Conservation (phyloP, 768 basidiomycete genomes). For the Xerocomellus chrysenteron region DNA sequence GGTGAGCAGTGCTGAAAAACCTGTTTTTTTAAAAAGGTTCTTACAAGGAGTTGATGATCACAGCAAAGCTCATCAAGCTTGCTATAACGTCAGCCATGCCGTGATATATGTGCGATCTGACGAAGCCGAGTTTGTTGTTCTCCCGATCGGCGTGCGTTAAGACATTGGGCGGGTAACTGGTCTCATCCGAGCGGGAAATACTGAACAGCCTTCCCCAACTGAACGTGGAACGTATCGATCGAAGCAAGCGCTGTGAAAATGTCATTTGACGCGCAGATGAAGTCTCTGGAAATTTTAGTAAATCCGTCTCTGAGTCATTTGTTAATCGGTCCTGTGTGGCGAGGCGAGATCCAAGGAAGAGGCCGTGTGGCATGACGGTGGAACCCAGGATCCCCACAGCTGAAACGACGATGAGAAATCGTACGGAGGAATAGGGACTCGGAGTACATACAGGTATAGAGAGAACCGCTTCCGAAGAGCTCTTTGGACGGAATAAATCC, state of each 20-base stretch:
- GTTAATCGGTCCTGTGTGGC: conserved; percentile 77
- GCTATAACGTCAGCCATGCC: conserved; percentile 63
- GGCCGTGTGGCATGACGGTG: conserved; percentile 90
- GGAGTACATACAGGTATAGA: conserved; percentile 61
- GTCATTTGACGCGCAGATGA: conserved; percentile 15
- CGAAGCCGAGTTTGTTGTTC: conserved; percentile 55
- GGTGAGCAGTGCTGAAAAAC: background rate
- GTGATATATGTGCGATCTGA: conserved; percentile 64
- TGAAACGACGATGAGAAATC: conserved; percentile 26
- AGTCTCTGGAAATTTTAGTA: conserved; percentile 12
- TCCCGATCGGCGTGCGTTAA: conserved; percentile 52
- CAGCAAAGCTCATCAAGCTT: conserved; percentile 79
- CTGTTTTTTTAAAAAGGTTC: conserved; percentile 19
- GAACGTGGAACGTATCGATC: conserved; percentile 7
- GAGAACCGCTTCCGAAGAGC: conserved; percentile 51
- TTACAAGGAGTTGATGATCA: conserved; percentile 83
- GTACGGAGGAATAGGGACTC: conserved; percentile 4
- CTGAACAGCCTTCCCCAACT: conserved; percentile 22
- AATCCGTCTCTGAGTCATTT: conserved; percentile 20
- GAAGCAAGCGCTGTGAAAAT: conserved; percentile 19
- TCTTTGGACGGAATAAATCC: conserved; percentile 75
- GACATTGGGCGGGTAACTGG: conserved; percentile 25
- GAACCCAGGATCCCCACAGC: conserved; percentile 77
- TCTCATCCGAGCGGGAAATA: conserved; percentile 22
- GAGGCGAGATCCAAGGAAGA: conserved; percentile 86